Evolutionary conservation across 2,329 filamentous ascomycete species (phyloP), one percentile per base, ranked within the genome.

Genomic region (Septoria linicola): DNA sequence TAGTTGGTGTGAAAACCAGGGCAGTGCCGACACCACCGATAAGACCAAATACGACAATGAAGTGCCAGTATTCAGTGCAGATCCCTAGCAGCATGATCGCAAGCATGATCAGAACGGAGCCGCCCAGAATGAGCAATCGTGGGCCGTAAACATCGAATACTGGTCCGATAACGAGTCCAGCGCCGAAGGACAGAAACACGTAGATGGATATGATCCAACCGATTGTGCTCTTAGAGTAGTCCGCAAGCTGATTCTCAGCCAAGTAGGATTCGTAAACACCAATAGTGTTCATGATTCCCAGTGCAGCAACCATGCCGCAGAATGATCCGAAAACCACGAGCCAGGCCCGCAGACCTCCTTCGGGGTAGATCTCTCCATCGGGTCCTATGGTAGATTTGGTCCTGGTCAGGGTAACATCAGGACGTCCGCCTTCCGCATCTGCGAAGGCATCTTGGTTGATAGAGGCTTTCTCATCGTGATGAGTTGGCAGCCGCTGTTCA

Each of bases 271-370:
- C 52, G 23, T 59, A 61, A 3, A 61, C 46, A 3, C 59, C 63
- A 8, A 65, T 53, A n/a, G 58, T 61, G 34, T 66, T 66, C 50
- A 61, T 57, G 16, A 63, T 48, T 3, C 61, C 62, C 11, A 93
- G 80, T 1, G 82, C 80, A 5, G 85, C 53, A 14, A 59, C 40
- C 31, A 62, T 50, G 36, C 57, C 58, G 35, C 58, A 61, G 46
- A 61, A 95, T n/a, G 84, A 84, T 16, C 89, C 90, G 13, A 92
- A 72, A 3, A 96, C 88, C 23, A 95, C 89, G 3, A 88, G 77
- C 88, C 90, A 96, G 47, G 88, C 88, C 58, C 80, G 72, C 11
- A 80, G 65, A 8, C 91, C 90, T 42, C 90, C 89, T 72, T 96
- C 90, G 0, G 90, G 90, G 37, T 60, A 60, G 10, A 53, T 49